Percentiles rank a stretch among this genome's conserved stretches.
Evolutionary conservation across 805 yeast species (phyloP).

Genomic region (Metschnikowia aberdeeniae): DNA sequence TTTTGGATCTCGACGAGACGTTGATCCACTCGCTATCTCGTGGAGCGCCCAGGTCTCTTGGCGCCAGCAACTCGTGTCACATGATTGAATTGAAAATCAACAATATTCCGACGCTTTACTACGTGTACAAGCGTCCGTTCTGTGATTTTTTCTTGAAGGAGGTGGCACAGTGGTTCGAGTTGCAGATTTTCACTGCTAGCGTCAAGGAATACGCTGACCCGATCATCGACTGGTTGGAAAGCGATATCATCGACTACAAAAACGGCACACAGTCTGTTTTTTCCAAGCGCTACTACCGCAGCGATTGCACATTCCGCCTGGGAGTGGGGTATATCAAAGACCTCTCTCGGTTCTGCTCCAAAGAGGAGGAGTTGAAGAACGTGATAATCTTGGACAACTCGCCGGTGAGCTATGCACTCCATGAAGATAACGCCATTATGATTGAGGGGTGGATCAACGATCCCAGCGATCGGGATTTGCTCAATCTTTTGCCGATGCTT

Average conservation of each 20-base stretch:
- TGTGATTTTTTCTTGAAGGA: conserved; percentile 80
- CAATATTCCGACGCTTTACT: conserved; percentile 74
- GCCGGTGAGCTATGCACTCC: conserved; percentile 80
- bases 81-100: conserved; percentile 77
- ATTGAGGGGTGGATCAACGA: conserved; percentile 98
- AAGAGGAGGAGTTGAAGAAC: conserved; percentile 68
- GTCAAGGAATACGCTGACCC: conserved; percentile 96
- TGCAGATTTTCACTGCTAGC: conserved; percentile 92
- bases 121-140: conserved; percentile 87
- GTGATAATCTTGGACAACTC: conserved; percentile 87
- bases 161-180: conserved; percentile 80
- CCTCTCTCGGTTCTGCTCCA: conserved; percentile 39
- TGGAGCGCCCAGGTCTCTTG: conserved; percentile 45
- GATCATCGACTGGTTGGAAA: conserved; percentile 86
- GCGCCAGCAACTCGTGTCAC: conserved; percentile 33
- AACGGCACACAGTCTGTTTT: conserved; percentile 29
- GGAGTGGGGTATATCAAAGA: conserved; percentile 79
- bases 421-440: conserved; percentile 83
- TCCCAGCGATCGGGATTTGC: conserved; percentile 80
- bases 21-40: conserved; percentile 86
- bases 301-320: conserved; percentile 68
- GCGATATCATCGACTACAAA: conserved; percentile 37
- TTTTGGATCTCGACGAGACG: conserved; percentile 91
- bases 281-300: conserved; percentile 65
- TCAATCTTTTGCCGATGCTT: conserved; percentile 76